phyloP scores from a whole-genome alignment of 2,329 filamentous ascomycete genomes.

The Talaromyces sp. region DNA sequence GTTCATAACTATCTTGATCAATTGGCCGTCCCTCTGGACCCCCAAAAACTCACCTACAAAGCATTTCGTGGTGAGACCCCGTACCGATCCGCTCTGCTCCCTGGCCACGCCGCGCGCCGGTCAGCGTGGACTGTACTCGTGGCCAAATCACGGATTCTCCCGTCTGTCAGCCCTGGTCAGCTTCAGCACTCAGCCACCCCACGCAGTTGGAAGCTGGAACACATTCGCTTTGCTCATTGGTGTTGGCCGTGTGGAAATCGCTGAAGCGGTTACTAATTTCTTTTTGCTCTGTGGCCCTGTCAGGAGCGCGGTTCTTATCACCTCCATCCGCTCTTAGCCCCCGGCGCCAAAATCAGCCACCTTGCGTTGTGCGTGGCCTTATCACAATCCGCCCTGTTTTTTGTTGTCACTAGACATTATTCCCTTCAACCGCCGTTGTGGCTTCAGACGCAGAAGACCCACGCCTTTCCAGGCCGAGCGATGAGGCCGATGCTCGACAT shows the following conservation, averaged over 20 bases:
- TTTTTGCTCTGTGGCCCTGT: not conserved
- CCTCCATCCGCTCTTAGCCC: not conserved
- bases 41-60: not conserved
- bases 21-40: not conserved
- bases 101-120: not conserved
- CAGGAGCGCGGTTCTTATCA: not conserved
- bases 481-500: not conserved
- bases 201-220: not conserved
- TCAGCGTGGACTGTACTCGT: conserved; percentile 1
- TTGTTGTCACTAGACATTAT: not conserved
- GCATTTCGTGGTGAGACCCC: not conserved
- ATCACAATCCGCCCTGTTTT: not conserved
- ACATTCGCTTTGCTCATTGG: not conserved
- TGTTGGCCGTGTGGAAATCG: not conserved
- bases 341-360: not conserved
- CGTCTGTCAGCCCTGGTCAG: not conserved
- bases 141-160: not conserved
- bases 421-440: conserved; percentile 7
- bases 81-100: not conserved
- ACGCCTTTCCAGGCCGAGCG: conserved; percentile 2
- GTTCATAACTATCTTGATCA: not conserved
- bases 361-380: not conserved
- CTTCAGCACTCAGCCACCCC: not conserved
- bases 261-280: no score
- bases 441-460: conserved; percentile 6